Evolutionary conservation across 345 rosid genomes (phyloP).

Genomic region (Hevea brasiliensis): DNA sequence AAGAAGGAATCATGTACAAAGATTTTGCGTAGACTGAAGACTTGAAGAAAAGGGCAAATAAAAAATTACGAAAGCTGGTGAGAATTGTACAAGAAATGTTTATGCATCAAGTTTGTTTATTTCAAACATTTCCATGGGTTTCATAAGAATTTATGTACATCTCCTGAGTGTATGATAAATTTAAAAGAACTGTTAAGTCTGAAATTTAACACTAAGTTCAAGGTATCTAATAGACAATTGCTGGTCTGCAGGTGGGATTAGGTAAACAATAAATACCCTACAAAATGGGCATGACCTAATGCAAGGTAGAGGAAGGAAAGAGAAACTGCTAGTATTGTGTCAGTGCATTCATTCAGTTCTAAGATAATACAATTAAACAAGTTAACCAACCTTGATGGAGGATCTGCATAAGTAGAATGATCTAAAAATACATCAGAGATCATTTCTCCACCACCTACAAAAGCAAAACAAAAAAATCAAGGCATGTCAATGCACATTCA

Average conservation of each 20-base stretch:
- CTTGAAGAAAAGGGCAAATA: not conserved
- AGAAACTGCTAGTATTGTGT: not conserved
- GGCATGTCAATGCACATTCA: slow-evolving; percentile 1
- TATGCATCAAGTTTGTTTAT: not conserved
- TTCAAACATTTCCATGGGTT: not conserved
- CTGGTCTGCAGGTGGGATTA: not conserved
- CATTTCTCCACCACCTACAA: slow-evolving; percentile 94
- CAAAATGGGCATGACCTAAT: too few relatives aligned
- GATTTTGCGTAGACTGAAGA: not conserved
- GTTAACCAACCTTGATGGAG: slow-evolving; percentile 80
- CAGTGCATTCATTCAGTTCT: not conserved
- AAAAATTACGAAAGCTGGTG: not conserved
- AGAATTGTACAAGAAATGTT: not conserved
- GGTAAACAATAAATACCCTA: not conserved
- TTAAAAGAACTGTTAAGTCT: not conserved
- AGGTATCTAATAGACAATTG: not conserved
- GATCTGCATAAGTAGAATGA: slow-evolving; percentile 92
- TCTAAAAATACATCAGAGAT: slow-evolving; percentile 90
- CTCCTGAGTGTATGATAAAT: not conserved
- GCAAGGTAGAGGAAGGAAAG: not conserved
- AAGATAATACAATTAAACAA: slow-evolving; percentile 1
- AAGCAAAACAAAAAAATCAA: slow-evolving; percentile 13
- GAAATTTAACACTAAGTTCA: not conserved
- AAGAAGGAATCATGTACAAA: not conserved
- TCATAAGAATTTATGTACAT: not conserved